Base-by-base conservation (phyloP, 805 yeast species). In the Yarrowia bubula region DNA sequence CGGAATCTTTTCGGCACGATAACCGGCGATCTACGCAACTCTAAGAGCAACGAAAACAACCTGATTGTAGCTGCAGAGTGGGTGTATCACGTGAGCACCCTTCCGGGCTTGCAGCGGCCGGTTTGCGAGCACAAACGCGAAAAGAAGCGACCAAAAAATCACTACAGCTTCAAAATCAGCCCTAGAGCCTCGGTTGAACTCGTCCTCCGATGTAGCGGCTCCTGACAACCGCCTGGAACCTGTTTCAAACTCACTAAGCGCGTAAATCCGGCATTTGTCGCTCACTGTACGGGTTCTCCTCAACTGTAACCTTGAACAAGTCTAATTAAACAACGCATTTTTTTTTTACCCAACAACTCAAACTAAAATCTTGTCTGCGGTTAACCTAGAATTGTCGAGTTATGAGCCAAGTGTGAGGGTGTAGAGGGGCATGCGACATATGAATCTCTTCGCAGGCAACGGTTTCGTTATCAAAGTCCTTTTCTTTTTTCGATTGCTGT, bases 281-380 rank as follows among this genome's bases (percentile, higher is more conserved):
- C 38, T n/a, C n/a, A 35, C 8, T 35, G 38, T 35, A 14, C 28
- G 18, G 8, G 37, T 32, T 47, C 53, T 32, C 53, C 28, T 47
- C 28, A 33, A 47, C 55, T 32, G n/a, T 48, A 48, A 48, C 55
- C 38, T 33, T 48, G 55, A 33, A 33, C 55, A 48, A 48, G 55
- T 48, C 55, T 48, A 48, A 17, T 48, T 48, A 48, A 48, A 31
- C 31, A 46, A 8, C 38, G 10, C 38, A 35, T 11, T 35, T 35
- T 35, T 35, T 35, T 35, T 5, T 22, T 5, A 22, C 51, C 15
- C 51, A 46, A 28, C 37, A 31, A 31, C 13, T 41, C 22, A 15
- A 15, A 41, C n/a, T n/a, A 15, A 14, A 41, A 41, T 14, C 37
- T 35, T 35, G 38, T 35, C 38, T 35, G 38, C 38, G 38, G 38